Evolutionary conservation across 1,284 basidiomycete species (phyloP), one percentile per base, ranked within the genome.

Genomic region (Marasmius tenuissimus): DNA sequence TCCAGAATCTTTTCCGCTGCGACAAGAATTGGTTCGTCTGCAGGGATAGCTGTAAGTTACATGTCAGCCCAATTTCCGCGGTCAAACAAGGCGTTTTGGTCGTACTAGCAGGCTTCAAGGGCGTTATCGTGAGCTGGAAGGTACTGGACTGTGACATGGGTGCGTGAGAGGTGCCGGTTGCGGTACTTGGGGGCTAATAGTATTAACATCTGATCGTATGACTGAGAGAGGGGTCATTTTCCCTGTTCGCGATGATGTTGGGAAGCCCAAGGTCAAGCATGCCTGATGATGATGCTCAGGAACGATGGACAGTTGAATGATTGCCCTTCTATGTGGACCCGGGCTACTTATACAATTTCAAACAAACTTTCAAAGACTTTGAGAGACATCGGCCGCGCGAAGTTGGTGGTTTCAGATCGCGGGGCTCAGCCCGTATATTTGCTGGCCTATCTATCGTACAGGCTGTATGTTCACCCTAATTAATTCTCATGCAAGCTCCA

Each of bases 1-100:
- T 84, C 81, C 22, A 91, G 74, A 57, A 92, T 68, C n/a, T 79
- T 75, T 40, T 76, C 78, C 7, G 77, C 88, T 33, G 85, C 80
- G 1, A 78, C 69, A 60, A 91, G 68, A 59, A 89, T 79, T 2
- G 74, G 72, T 39, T 85, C 84, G 68, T 89, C 86, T 0, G 82
- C 69, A 1, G 89, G 88, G 16, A 91, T 75, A 18, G 83, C 88
- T 89, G 51, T 55, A 42, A 59, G 12, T 34, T 58, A 37, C 61
- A 38, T 20, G 18, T 6, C 27, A 27, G 27, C 27, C 27, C 27
- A 27, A 27, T 27, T 27, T 27, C 27, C 27, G 27, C 27, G 27
- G 27, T 27, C 27, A 27, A 27, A 27, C 4, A 27, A 27, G 27
- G 4, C 27, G 27, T 4, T 27, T 4, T 27, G 4, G 27, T 66